These are phyloP conservation scores for Tylopilus intermedius DNA, from an alignment of 768 basidiomycete genomes.

Conservation along the genomic window DNA sequence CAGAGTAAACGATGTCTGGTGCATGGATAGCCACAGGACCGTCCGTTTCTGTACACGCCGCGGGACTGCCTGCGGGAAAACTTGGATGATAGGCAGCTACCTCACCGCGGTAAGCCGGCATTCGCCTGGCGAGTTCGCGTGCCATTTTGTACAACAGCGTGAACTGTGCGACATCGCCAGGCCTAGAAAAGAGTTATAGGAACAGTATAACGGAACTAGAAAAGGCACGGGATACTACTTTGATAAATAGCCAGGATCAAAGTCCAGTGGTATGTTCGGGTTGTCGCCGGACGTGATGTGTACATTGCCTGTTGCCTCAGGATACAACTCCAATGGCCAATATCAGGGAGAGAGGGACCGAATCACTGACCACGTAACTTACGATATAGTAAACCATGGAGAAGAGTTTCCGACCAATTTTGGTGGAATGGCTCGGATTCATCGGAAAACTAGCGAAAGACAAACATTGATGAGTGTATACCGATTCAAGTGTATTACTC, in stretches of 20 bases:
- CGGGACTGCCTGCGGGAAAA: conserved; percentile 29
- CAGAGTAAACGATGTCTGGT: conserved; percentile 32
- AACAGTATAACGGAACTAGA: too few species aligned
- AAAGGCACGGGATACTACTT: conserved; percentile 29
- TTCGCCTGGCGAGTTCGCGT: conserved; percentile 48
- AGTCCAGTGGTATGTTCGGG: conserved; percentile 38
- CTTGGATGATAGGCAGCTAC: conserved; percentile 18
- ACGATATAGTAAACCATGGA: conserved; percentile 32
- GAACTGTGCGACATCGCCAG: conserved; percentile 6
- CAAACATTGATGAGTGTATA: neutral
- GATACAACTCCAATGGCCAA: conserved; percentile 33
- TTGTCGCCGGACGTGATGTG: conserved; percentile 44
- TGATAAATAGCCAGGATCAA: conserved; percentile 42
- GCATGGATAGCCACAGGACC: conserved; percentile 20
- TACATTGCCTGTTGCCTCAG: conserved; percentile 41
- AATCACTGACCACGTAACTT: neutral
- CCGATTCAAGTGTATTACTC: conserved; percentile 2
- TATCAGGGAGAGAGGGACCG: neutral
- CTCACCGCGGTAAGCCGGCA: conserved; percentile 33
- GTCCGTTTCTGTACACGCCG: conserved; percentile 18
- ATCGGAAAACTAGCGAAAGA: conserved; percentile 20
- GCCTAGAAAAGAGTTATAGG: conserved; percentile 2
- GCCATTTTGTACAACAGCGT: conserved; percentile 18
- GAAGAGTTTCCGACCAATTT: conserved; percentile 24
- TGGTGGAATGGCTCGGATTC: neutral